Evolutionary conservation across 169 alveolate genomes (phyloP), one percentile per base, ranked within the genome.

Genomic region (Cryptosporidium viatorum): DNA sequence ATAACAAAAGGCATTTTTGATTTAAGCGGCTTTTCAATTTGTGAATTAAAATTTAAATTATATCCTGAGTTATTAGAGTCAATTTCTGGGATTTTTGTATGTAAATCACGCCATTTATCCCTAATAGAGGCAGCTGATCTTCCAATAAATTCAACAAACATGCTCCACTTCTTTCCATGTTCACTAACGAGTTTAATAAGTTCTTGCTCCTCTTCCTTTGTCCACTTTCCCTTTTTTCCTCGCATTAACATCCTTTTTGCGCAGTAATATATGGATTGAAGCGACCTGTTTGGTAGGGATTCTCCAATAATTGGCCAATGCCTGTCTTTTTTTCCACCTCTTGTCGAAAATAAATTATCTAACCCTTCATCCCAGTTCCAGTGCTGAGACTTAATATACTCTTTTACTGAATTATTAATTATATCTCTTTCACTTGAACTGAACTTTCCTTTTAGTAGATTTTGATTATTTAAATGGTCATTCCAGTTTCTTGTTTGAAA

Each of bases 261-360:
- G 26, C 71, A 80, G 48, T 80, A 80, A 29, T 80, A 80, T 41
- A 80, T 80, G 3, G 89, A 80, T 65, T 80, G 89, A 12, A 80
- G 75, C 2, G 89, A 80, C 39, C 89, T 59, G 39, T 80, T 80
- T 31, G 89, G 89, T 41, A 80, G 50, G 10, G 67, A 23, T 29
- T 80, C 89, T 21, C 89, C 89, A 26, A 80, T 80, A 29, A 65
- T 60, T 60, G 89, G 75, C 89, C 89, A 80, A 35, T 80, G 89
- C 3, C 74, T 80, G 21, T 80, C 89, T 65, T 65, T 80, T 59
- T 80, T 80, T 1, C 89, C 80, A 8, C 50, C 50, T 18, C 59
- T 80, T 14, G 71, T 41, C 2, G 69, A 80, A 39, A 80, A 80
- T 26, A 80, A 31, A 62, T 80, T 60, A 59, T 62, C 75, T 48